Percentiles rank a stretch among this genome's conserved stretches.
Conservation (phyloP, 1,284 basidiomycete species). For the Meira nashicola region DNA sequence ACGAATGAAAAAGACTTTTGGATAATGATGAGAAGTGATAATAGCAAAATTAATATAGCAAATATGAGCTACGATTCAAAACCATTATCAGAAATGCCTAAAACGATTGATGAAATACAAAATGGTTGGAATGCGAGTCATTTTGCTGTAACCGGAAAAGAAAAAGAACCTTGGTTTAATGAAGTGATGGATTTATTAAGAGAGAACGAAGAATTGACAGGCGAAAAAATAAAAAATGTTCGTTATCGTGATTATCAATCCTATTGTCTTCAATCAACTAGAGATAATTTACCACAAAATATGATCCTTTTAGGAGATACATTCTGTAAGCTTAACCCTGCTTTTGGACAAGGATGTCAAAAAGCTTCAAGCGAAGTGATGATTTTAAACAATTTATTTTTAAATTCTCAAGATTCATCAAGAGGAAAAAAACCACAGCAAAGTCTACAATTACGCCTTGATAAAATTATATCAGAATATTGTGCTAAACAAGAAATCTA, state of each 20-base stretch:
- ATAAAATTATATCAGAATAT: no score
- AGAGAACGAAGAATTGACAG: background rate
- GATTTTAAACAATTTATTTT: no score
- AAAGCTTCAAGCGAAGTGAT: no score
- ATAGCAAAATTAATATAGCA: no score
- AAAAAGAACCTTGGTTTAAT: background rate
- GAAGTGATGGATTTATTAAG: background rate
- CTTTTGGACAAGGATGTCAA: slow-evolving; percentile 2
- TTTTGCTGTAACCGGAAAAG: background rate
- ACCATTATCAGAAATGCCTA: slow-evolving; percentile 8
- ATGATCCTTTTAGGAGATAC: background rate
- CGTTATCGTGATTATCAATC: background rate
- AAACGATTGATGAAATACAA: background rate
- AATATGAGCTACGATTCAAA: no score
- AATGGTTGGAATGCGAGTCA: background rate
- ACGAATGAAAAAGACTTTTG: no score
- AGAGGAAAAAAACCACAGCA: no score
- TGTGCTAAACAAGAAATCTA: no score
- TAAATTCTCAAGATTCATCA: no score
- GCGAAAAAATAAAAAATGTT: background rate
- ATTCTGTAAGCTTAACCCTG: slow-evolving; percentile 4
- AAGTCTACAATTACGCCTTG: no score
- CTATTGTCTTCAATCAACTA: background rate
- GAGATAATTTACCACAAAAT: background rate
- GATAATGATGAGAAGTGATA: no score